Base-by-base conservation (phyloP, 495 filamentous ascomycete genomes). In the Cryomyces minteri region DNA sequence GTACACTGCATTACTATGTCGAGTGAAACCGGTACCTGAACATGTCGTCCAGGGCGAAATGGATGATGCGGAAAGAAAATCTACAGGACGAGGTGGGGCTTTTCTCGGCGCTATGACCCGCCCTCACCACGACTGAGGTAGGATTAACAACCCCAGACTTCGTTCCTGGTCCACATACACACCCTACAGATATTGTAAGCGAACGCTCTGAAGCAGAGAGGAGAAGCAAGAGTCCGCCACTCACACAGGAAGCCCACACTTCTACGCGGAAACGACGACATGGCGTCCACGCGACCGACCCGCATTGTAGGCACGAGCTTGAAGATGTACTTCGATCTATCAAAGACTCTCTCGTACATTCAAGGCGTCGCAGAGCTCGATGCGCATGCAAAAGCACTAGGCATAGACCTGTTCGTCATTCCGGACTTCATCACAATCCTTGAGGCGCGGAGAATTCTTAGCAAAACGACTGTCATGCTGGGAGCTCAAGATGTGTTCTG, bases 261-360 rank as follows among this genome's bases (percentile, higher is more conserved):
- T 25, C 2, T 25, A 25, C 18, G 18, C 18, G 2, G 18, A 25
- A 25, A 1, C 18, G 18, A 25, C 18, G 2, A 63, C n/a, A 61
- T 67, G 39, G 64, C 70, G 40, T 47, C 62, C 10, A 18, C 33
- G 30, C 64, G 75, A 12, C 72, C 71, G n/a, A 67, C 73, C 48
- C 80, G 73, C 47, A 68, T 88, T 43, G 70, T 92, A 43, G 80
- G 82, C 56, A 77, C 88, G 58, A 82, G 76, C 44, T 71, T 82
- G 25, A 88, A 92, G 57, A 83, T 86, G 76, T 88, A 88, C 69
- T 88, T 88, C 61, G 72, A 73, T 62, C 70, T 77, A 18, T 60
- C 71, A 14, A 64, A 65, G 45, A 87, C 84, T 10, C 62, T 66
- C 44, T 51, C 63, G 40, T 92, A 84, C 65, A 63, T 80, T 48